Conservation (phyloP, 2,329 filamentous ascomycete species). For the Ophiocordyceps camponoti-floridani region DNA sequence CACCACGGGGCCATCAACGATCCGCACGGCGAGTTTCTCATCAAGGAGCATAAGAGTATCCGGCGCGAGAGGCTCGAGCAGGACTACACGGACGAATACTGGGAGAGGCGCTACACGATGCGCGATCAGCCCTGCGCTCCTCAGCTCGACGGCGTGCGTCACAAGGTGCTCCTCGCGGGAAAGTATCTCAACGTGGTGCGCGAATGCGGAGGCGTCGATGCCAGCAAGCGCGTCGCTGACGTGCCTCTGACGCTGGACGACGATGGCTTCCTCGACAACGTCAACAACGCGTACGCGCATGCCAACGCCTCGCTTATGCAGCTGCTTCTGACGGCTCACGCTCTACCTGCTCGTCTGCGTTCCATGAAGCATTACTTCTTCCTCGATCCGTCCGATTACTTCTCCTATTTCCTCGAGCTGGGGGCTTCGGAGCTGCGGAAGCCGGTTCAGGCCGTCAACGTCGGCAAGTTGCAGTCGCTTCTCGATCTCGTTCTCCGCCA, state of each 20-base stretch:
- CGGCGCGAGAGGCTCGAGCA: constrained; percentile 77
- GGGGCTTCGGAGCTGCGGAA: constrained; percentile 80
- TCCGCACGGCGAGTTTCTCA: constrained; percentile 80
- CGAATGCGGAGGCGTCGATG: constrained; percentile 89
- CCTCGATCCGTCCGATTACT: constrained; percentile 93
- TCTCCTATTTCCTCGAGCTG: constrained; percentile 92
- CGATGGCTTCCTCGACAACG: constrained; percentile 79
- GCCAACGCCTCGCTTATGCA: constrained; percentile 88
- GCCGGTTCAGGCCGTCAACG: constrained; percentile 74
- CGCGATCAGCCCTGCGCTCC: constrained; percentile 82
- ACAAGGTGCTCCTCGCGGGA: constrained; percentile 85
- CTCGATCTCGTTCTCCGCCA: constrained; percentile 95
- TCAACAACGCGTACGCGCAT: constrained; percentile 86
- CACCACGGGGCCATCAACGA: constrained; percentile 93
- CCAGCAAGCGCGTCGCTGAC: constrained; percentile 73
- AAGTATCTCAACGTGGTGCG: constrained; percentile 97
- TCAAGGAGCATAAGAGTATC: constrained; percentile 94
- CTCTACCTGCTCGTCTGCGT: constrained; percentile 66
- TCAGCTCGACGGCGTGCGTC: constrained; percentile 77
- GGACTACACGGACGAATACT: constrained; percentile 98
- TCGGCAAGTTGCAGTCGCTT: constrained; percentile 81
- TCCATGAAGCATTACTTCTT: constrained; percentile 99
- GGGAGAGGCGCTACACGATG: constrained; percentile 94
- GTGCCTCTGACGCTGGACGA: constrained; percentile 91
- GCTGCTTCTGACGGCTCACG: constrained; percentile 81